These are phyloP conservation scores for Lasiosphaeria ovina DNA, from an alignment of 495 filamentous ascomycete genomes.

Conservation along the genomic window DNA sequence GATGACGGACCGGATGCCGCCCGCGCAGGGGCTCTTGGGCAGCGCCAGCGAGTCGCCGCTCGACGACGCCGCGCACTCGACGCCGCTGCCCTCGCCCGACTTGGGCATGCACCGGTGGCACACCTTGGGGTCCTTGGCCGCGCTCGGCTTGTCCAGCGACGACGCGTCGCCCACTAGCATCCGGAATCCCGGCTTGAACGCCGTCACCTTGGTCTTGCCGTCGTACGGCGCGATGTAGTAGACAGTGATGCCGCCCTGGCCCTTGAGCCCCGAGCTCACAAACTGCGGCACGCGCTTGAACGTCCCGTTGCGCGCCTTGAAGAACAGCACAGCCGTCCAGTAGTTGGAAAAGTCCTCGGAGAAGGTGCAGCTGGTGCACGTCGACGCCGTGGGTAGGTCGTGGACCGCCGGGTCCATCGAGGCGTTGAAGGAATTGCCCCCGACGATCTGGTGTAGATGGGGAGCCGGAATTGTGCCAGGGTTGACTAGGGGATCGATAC, in stretches of 20 bases:
- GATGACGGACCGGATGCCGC: conserved; percentile 36
- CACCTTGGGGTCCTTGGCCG: conserved; percentile 28
- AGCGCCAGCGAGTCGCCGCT: conserved; percentile 20
- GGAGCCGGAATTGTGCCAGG: conserved; percentile 14
- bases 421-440: conserved; percentile 25
- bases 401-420: conserved; percentile 22
- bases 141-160: conserved; percentile 23
- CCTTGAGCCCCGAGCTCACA: conserved; percentile 1
- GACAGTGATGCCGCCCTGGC: conserved; percentile 36
- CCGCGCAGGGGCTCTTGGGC: conserved; percentile 27
- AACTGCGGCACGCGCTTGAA: conserved; percentile 33
- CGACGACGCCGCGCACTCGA: conserved; percentile 17
- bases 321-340: conserved; percentile 38
- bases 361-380: conserved; percentile 30
- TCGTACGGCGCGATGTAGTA: conserved; percentile 40
- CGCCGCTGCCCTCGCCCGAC: conserved; percentile 6
- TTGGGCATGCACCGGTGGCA: conserved; percentile 32
- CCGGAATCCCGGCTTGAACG: conserved; percentile 56
- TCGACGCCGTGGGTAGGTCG: conserved; percentile 26
- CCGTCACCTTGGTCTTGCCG: conserved; percentile 35
- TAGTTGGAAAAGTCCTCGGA: conserved; percentile 35
- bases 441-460: conserved; percentile 21
- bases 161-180: conserved; percentile 67
- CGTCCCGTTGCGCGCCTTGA: conserved; percentile 32
- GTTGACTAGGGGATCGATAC: conserved; percentile 55